Evolutionary conservation across 371 early-diverging fungal genomes (phyloP), one percentile per base, ranked within the genome.

Genomic region (Conidiobolus coronatus): DNA sequence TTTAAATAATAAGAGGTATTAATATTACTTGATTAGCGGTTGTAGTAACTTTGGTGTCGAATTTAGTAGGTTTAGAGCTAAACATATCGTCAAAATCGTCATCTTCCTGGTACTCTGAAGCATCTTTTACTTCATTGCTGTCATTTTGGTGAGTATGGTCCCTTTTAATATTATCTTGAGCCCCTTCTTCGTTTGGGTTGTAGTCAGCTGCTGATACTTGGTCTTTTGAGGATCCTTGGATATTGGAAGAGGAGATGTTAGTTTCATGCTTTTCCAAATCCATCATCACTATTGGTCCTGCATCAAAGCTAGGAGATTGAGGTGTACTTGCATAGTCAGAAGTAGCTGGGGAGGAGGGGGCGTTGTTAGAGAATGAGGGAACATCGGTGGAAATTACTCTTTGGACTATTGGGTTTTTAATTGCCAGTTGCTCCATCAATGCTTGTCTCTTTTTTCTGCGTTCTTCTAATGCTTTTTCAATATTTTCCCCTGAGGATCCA

Each of bases 391-490:
- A 40, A 37, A 47, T 49, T 17, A 43, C 40, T 2, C 57, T 53
- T 3, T 55, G 53, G 29, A 55, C 21, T 15, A 53, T 45, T 2
- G 53, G 43, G 18, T 53, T 44, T 34, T 54, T 59, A 22, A 57
- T 50, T 51, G 71, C 67, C 51, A 76, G 64, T 54, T 75, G 68
- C 40, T 64, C 62, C 36, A 87, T 45, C 40, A 87, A 79, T 14
- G 68, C 76, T 45, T 64, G 64, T 46, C 84, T 68, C 35, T 77
- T 61, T 50, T 66, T 67, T 33, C 85, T 65, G 9, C 86, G 68
- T 61, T 82, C 81, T 58, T 86, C 84, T 50, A 85, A 78, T 42
- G 78, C 48, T 40, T 65, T 57, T 49, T 79, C 70, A 50, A 82
- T 81, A 41, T 78, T 73, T 21, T 58, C 60, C 42, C 71, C 68